Evolutionary conservation across 441 rosid genomes (phyloP).

Genomic region (Erodium moschatum): DNA sequence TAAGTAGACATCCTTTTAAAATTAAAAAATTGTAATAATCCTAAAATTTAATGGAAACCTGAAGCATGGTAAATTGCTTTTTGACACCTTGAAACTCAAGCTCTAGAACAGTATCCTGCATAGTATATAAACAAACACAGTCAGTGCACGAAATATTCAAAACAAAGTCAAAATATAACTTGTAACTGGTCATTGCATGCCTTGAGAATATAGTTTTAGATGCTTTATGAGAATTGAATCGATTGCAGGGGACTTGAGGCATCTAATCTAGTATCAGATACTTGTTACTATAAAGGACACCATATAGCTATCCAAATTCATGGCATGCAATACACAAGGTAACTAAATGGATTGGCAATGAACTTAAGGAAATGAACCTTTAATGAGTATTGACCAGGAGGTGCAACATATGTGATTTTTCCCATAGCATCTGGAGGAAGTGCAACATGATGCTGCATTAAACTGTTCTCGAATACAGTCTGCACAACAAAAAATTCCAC

Average conservation of each 20-base stretch:
- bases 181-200: neutral
- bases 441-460: constrained; percentile 81
- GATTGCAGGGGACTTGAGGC: neutral
- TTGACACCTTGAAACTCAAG: constrained; percentile 96
- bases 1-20: constrained; percentile 7
- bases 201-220: neutral
- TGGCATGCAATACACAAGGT: neutral
- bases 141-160: neutral
- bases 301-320: neutral
- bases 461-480: constrained; percentile 89
- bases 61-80: constrained; percentile 92
- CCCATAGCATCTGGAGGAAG: constrained; percentile 99
- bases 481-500: constrained; percentile 31
- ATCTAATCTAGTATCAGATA: neutral
- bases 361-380: constrained; percentile 43
- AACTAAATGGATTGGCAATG: neutral
- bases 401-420: constrained; percentile 77
- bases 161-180: neutral
- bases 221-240: neutral
- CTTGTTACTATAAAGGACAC: neutral
- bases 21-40: neutral
- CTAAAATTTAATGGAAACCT: constrained; percentile 40
- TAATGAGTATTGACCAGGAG: constrained; percentile 94
- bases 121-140: neutral
- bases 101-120: constrained; percentile 86